phyloP scores from a whole-genome alignment of 306 rosid genomes.

The Erythrophleum fordii region DNA sequence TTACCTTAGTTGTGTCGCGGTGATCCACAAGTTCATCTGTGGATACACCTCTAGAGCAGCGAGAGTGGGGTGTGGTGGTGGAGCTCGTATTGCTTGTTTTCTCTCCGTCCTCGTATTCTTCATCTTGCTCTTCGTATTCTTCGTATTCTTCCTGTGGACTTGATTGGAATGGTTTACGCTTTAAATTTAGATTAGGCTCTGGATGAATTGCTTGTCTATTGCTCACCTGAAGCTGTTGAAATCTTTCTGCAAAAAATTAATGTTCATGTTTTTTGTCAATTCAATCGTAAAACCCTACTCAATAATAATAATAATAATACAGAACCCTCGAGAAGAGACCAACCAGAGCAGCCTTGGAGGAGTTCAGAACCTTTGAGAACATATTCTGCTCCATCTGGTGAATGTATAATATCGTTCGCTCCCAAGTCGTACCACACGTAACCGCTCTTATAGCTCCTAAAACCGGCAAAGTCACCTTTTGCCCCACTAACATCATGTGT shows the following conservation, averaged over 20 bases:
- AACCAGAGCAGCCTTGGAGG: conserved; percentile 58
- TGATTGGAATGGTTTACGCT: conserved; percentile 31
- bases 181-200: conserved; percentile 39
- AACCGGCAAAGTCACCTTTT: neutral
- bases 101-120: conserved; percentile 64
- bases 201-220: conserved; percentile 37
- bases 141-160: conserved; percentile 41
- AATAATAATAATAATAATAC: neutral
- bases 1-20: neutral
- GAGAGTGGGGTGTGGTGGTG: conserved; percentile 71
- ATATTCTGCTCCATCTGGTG: conserved; percentile 79
- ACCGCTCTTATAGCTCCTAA: conserved; percentile 79
- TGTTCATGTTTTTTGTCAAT: too few relatives aligned
- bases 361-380: conserved; percentile 88
- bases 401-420: conserved; percentile 60
- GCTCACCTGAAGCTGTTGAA: conserved; percentile 51
- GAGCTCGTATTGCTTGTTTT: conserved; percentile 66
- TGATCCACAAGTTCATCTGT: conserved; percentile 57
- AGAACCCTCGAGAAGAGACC: neutral
- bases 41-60: conserved; percentile 83
- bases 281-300: too few relatives aligned
- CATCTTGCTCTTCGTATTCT: conserved; percentile 49
- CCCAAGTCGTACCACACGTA: conserved; percentile 88
- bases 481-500: neutral
- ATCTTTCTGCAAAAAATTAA: conserved; percentile 52